Evolutionary conservation across 2,329 filamentous ascomycete genomes (phyloP).

Genomic region (Fusarium sulawesiense): DNA sequence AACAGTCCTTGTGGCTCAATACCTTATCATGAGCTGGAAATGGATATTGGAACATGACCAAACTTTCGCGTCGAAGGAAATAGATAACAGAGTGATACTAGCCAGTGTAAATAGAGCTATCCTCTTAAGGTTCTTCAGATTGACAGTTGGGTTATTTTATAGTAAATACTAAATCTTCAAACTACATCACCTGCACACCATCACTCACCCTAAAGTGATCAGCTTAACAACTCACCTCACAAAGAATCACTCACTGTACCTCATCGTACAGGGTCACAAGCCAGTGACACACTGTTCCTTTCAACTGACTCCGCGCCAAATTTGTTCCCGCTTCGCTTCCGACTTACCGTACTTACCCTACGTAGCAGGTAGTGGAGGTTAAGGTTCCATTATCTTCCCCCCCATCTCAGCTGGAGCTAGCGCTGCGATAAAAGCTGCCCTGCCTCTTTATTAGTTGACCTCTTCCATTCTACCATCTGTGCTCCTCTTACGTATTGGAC

Average conservation of each 20-base stretch:
- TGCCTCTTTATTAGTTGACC: constrained; percentile 35
- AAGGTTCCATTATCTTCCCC: constrained; percentile 3
- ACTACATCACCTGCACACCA: constrained; percentile 39
- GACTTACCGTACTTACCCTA: background rate
- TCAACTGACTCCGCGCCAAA: constrained; percentile 47
- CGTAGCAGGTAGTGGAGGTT: background rate
- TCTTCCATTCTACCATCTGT: constrained; percentile 18
- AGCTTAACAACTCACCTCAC: constrained; percentile 14
- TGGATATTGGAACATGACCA: background rate
- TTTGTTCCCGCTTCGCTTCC: constrained; percentile 45
- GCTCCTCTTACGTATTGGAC: constrained; percentile 37
- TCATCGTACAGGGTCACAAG: constrained; percentile 42
- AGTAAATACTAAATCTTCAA: constrained; percentile 16
- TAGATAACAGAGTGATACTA: background rate
- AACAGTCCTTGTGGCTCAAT: background rate
- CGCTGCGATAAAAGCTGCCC: constrained; percentile 45
- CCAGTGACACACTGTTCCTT: constrained; percentile 46
- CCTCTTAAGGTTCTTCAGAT: background rate
- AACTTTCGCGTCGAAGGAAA: background rate
- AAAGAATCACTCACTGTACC: constrained; percentile 11
- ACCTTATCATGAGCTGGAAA: background rate
- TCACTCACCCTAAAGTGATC: constrained; percentile 30
- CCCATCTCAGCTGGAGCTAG: constrained; percentile 39
- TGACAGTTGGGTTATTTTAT: background rate
- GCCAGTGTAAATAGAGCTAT: background rate